Evolutionary conservation across 805 yeast genomes (phyloP).

Genomic region (Candida khao-thaluensis): DNA sequence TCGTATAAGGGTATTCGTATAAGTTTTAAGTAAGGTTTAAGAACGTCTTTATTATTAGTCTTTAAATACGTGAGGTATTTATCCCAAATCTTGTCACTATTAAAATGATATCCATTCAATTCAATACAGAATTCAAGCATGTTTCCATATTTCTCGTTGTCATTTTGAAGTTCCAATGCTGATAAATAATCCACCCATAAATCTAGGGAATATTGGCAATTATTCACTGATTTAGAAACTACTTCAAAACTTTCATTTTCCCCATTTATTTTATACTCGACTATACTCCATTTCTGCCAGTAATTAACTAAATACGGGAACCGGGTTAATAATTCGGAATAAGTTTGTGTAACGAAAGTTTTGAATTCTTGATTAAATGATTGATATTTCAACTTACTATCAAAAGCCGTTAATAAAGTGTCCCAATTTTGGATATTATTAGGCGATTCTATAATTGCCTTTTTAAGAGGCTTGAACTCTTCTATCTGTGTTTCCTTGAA

Average conservation of each 20-base stretch:
- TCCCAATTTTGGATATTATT: slow-evolving; percentile 43
- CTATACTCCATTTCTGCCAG: slow-evolving; percentile 62
- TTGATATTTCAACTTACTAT: slow-evolving; percentile 17
- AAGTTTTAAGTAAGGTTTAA: slow-evolving; percentile 45
- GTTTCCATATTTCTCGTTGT: slow-evolving; percentile 2
- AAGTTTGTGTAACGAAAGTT: slow-evolving; percentile 16
- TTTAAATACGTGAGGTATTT: slow-evolving; percentile 55
- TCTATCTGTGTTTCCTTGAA: slow-evolving; percentile 7
- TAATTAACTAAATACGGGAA: slow-evolving; percentile 60
- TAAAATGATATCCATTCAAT: slow-evolving; percentile 66
- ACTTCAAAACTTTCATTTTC: slow-evolving; percentile 47
- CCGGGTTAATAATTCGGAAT: slow-evolving; percentile 40
- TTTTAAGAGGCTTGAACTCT: slow-evolving; percentile 11
- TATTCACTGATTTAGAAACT: slow-evolving; percentile 44
- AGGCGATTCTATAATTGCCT: slow-evolving; percentile 18
- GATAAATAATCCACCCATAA: slow-evolving; percentile 70
- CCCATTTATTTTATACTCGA: slow-evolving; percentile 59
- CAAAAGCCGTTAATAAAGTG: slow-evolving; percentile 29
- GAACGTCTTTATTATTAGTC: slow-evolving; percentile 26
- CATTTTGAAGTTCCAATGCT: slow-evolving; percentile 30
- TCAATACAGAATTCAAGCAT: slow-evolving; percentile 17
- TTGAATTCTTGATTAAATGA: slow-evolving; percentile 20
- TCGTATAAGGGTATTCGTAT: slow-evolving; percentile 75
- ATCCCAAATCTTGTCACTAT: slow-evolving; percentile 85
- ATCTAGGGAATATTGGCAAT: slow-evolving; percentile 59